Evolutionary conservation across 1,284 basidiomycete genomes (phyloP).

Genomic region (Lignosus rhinocerotis): DNA sequence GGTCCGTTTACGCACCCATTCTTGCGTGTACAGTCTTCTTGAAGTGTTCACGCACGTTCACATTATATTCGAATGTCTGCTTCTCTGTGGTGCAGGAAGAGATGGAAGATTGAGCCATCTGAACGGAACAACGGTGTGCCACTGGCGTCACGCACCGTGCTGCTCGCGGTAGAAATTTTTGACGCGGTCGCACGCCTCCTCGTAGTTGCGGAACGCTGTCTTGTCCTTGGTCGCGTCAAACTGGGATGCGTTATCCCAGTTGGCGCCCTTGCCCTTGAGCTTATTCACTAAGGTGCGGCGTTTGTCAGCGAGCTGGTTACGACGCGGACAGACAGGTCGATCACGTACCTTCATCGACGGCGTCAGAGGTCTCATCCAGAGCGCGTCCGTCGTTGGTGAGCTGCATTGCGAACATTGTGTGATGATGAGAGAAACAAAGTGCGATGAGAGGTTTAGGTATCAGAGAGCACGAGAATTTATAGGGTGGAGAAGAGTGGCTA

Average conservation of each 20-base stretch:
- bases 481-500: neutral
- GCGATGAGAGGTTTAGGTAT: neutral
- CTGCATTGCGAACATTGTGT: slow-evolving; percentile 6
- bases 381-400: slow-evolving; percentile 16
- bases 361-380: slow-evolving; percentile 72
- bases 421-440: too few species aligned
- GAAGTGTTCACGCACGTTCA: slow-evolving; percentile 74
- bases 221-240: slow-evolving; percentile 84
- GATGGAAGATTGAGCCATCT: neutral
- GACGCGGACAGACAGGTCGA: neutral
- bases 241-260: slow-evolving; percentile 60
- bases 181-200: slow-evolving; percentile 83
- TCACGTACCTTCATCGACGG: slow-evolving; percentile 67
- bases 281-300: slow-evolving; percentile 55
- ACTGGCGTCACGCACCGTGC: slow-evolving; percentile 53
- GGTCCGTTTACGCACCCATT: slow-evolving; percentile 47
- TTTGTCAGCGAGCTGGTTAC: neutral
- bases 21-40: slow-evolving; percentile 61
- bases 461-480: neutral
- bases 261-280: slow-evolving; percentile 49
- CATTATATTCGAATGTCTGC: slow-evolving; percentile 85
- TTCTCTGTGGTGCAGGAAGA: slow-evolving; percentile 53
- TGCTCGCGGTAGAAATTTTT: slow-evolving; percentile 88
- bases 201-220: slow-evolving; percentile 68
- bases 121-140: neutral